Conservation (phyloP, 495 filamentous ascomycete genomes). For the Xylaria venustula region DNA sequence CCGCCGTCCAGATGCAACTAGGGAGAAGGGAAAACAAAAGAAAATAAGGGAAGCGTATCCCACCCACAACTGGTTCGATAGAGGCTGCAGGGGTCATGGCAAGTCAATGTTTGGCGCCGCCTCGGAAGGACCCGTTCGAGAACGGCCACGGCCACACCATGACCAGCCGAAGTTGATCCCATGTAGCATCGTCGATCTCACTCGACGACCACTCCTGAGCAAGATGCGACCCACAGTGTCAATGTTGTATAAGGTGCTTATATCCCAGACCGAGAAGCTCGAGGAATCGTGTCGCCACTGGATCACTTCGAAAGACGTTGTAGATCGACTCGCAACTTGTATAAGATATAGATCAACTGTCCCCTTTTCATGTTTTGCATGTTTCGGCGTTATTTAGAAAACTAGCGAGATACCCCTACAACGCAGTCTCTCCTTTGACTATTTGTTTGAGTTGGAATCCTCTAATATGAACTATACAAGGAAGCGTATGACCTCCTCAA, state of each 20-base stretch:
- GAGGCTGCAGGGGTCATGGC: background rate
- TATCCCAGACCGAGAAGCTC: background rate
- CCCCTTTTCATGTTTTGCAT: background rate
- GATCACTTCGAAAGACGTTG: background rate
- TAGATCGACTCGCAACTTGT: background rate
- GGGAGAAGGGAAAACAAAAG: background rate
- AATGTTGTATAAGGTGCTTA: background rate
- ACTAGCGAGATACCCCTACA: background rate
- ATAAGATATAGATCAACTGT: background rate
- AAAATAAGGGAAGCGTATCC: background rate
- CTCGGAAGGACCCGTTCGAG: slow-evolving; percentile 1
- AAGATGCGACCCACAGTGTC: slow-evolving; percentile 3
- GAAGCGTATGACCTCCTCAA: slow-evolving; percentile 24
- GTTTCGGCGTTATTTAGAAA: background rate
- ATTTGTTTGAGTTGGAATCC: background rate
- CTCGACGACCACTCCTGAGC: background rate
- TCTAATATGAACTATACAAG: slow-evolving; percentile 34
- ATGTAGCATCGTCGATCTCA: slow-evolving; percentile 6
- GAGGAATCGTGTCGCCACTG: background rate
- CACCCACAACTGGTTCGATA: background rate
- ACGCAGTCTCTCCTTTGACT: background rate
- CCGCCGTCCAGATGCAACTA: background rate
- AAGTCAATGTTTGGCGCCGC: background rate
- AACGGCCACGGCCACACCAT: background rate
- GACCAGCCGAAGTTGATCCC: background rate